Evolutionary conservation across 2,329 filamentous ascomycete species (phyloP), one percentile per base, ranked within the genome.

Genomic region (Colletotrichum phormii): DNA sequence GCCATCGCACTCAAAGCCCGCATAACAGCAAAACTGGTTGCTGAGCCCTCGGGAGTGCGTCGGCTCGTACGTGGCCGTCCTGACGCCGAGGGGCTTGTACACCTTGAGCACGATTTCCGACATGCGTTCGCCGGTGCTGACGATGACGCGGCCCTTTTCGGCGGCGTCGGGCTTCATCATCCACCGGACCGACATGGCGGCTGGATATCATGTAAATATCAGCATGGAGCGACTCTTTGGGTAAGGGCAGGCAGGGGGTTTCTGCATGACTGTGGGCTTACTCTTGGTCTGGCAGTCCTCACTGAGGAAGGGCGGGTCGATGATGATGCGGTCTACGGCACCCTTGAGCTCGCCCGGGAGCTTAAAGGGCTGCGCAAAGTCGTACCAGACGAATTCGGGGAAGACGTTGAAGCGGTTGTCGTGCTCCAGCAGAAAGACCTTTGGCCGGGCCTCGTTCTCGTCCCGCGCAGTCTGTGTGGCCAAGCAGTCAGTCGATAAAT

Each of bases 81-180:
- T 84, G 33, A 93, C 82, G 2, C 91, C 91, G 42, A 90, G 84
- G 57, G 89, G 86, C 59, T 85, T 84, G 80, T 95, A 95, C n/a
- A 96, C 84, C 79, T 89, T 92, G 13, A 77, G 82, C 18, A 95
- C 86, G 15, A 95, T 83, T 1, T 78, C 75, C 72, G 90, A 87
- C 93, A 96, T 94, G 59, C 93, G 87, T 83, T 96, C 94, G 69
- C 94, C 94, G 0, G 94, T 97, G 81, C 92, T 94, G 33, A 93
- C 85, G 64, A 96, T 89, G 64, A 95, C 77, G 5, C 82, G 80
- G n/a, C 78, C 65, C 29, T 61, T 72, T 75, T 64, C 67, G 61
- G 60, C 75, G 29, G 46, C 57, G 5, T 49, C 42, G 5, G 80
- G 75, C 72, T 89, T 92, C 31, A 90, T 86, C 57, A 96, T 86